Conservation (phyloP, 768 basidiomycete species). For the Suillus luteus region DNA sequence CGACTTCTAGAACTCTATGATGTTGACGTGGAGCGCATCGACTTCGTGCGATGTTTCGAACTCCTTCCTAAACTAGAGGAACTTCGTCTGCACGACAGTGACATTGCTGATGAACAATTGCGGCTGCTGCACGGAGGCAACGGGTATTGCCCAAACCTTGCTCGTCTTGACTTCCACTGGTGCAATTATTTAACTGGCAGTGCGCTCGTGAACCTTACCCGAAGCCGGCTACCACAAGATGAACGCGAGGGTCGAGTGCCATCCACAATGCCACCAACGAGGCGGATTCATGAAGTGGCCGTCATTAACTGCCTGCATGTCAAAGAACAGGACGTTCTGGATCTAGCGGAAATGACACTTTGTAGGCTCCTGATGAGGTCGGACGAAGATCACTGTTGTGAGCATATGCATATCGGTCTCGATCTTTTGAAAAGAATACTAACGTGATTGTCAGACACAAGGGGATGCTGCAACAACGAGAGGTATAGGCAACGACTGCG, state of each 20-base stretch:
- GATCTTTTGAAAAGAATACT: conserved; percentile 5
- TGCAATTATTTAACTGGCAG: conserved; percentile 55
- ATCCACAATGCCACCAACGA: conserved; percentile 13
- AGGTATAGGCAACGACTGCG: conserved; percentile 55
- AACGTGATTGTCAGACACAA: conserved; percentile 35
- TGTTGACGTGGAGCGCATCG: conserved; percentile 42
- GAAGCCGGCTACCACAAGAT: conserved; percentile 34
- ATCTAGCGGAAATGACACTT: conserved; percentile 46
- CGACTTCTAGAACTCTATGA: conserved; percentile 51
- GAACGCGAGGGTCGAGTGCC: background rate
- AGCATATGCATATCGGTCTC: conserved; percentile 28
- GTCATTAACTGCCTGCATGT: conserved; percentile 62
- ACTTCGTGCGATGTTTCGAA: conserved; percentile 39
- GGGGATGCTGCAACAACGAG: conserved; percentile 56
- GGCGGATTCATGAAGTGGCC: conserved; percentile 46
- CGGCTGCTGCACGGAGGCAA: conserved; percentile 38
- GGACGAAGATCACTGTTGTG: conserved; percentile 55
- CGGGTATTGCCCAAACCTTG: conserved; percentile 49
- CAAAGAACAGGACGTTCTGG: conserved; percentile 52
- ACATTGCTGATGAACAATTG: conserved; percentile 51
- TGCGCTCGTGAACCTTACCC: conserved; percentile 52
- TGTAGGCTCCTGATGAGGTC: conserved; percentile 48
- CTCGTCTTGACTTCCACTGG: conserved; percentile 57
- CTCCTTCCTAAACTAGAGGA: conserved; percentile 44
- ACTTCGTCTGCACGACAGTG: conserved; percentile 58